A percentile compares a stretch with the other conserved stretches of the same genome.
Evolutionary conservation across 768 basidiomycete genomes (phyloP).

Genomic region (Tylopilus balloui): DNA sequence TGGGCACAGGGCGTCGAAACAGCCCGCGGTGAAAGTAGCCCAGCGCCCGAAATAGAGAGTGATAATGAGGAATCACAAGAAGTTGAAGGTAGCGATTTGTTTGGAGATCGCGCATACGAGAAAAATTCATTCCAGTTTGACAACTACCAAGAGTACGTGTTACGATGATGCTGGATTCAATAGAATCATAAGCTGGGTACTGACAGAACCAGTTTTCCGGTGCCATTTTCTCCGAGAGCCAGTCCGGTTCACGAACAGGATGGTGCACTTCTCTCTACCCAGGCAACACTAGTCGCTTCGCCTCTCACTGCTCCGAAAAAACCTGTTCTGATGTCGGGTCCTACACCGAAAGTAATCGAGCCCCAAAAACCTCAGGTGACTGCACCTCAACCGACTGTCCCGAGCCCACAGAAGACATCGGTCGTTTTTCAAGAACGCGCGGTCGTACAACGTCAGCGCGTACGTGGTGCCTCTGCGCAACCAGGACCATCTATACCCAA

Average conservation of each 20-base stretch:
- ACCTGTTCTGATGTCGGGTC: not conserved
- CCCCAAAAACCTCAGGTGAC: not conserved
- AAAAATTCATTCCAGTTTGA: not conserved
- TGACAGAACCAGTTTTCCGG: slow-evolving; percentile 4
- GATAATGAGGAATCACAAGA: slow-evolving; percentile 1
- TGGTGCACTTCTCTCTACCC: slow-evolving; percentile 19
- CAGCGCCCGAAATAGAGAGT: not conserved
- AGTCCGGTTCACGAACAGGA: not conserved
- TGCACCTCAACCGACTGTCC: not conserved
- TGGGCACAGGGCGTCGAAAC: not conserved
- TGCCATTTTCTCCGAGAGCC: not conserved
- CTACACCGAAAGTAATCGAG: not conserved
- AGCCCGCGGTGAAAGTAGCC: not conserved
- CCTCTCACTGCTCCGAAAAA: slow-evolving; percentile 8
- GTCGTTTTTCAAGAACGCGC: slow-evolving; percentile 1
- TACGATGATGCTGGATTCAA: not conserved
- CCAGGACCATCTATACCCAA: slow-evolving; percentile 8
- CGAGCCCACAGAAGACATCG: slow-evolving; percentile 11
- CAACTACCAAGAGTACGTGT: slow-evolving; percentile 13
- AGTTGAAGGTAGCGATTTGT: slow-evolving; percentile 18
- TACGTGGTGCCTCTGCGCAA: slow-evolving; percentile 11
- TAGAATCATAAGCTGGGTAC: not conserved
- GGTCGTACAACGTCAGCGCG: slow-evolving; percentile 1
- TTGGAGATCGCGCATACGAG: slow-evolving; percentile 17
- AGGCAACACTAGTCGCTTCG: slow-evolving; percentile 25